Conservation (phyloP, 805 yeast genomes). For the Wickerhamomyces sydowiorum region DNA sequence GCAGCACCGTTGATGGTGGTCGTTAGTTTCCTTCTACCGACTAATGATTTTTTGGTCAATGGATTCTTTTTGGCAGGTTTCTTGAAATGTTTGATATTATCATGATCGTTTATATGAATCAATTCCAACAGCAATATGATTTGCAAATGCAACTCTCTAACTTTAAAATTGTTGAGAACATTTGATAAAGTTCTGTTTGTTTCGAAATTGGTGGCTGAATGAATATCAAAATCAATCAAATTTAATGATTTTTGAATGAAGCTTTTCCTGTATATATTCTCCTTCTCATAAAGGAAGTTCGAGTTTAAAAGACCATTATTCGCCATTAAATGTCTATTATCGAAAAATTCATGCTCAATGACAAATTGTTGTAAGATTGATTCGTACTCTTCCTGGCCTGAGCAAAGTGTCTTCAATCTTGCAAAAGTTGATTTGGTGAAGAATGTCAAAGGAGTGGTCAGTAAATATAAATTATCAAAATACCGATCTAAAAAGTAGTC, state of each 20-base stretch:
- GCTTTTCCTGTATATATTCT: slow-evolving; percentile 21
- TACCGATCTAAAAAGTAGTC: slow-evolving; percentile 27
- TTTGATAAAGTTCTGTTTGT: slow-evolving; percentile 24
- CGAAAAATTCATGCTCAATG: slow-evolving; percentile 33
- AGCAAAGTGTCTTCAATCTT: slow-evolving; percentile 39
- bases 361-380: slow-evolving; percentile 25
- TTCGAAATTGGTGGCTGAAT: slow-evolving; percentile 17
- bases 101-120: slow-evolving; percentile 28
- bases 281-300: slow-evolving; percentile 18
- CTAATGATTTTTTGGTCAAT: slow-evolving; percentile 23
- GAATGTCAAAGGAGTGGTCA: slow-evolving; percentile 31
- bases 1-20: slow-evolving; percentile 37
- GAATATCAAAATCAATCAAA: slow-evolving; percentile 20
- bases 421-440: slow-evolving; percentile 45
- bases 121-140: slow-evolving; percentile 42
- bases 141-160: slow-evolving; percentile 54
- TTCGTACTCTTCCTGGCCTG: slow-evolving; percentile 19
- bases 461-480: slow-evolving; percentile 28
- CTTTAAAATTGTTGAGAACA: slow-evolving; percentile 36
- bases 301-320: slow-evolving; percentile 25
- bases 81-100: slow-evolving; percentile 30
- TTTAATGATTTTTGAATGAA: slow-evolving; percentile 22
- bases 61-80: slow-evolving; percentile 12
- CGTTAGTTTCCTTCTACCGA: slow-evolving; percentile 24
- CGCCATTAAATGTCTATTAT: slow-evolving; percentile 30